phyloP scores from a whole-genome alignment of 2,329 filamentous ascomycete genomes.

The Botryotinia narcissicola region DNA sequence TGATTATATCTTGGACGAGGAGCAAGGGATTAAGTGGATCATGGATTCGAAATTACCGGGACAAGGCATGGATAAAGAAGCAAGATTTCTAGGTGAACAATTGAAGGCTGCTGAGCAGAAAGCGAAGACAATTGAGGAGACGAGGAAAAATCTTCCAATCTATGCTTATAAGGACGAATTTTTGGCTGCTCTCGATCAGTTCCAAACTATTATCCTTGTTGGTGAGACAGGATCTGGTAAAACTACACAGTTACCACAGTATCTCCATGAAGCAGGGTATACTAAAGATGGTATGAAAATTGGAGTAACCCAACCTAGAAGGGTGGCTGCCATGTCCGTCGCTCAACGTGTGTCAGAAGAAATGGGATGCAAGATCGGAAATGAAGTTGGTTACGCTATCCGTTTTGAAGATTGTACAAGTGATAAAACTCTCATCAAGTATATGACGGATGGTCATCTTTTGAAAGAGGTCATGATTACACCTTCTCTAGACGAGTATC shows the following conservation, averaged over 20 bases:
- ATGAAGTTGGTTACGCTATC: conserved; percentile 91
- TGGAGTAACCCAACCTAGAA: conserved; percentile 88
- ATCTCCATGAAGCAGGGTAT: conserved; percentile 86
- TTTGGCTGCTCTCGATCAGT: conserved; percentile 77
- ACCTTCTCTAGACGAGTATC: conserved; percentile 78
- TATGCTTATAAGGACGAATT: conserved; percentile 85
- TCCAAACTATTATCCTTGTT: conserved; percentile 87
- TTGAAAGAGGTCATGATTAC: conserved; percentile 87
- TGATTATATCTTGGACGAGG: conserved; percentile 88
- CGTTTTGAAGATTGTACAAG: conserved; percentile 91
- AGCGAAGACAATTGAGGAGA: conserved; percentile 85
- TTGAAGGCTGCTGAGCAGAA: conserved; percentile 87
- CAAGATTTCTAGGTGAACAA: conserved; percentile 74
- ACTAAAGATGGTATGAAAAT: conserved; percentile 82
- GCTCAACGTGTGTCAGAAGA: conserved; percentile 95
- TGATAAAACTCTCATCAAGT: conserved; percentile 89
- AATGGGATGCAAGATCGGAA: conserved; percentile 83
- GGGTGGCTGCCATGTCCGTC: conserved; percentile 96
- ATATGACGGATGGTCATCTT: conserved; percentile 97
- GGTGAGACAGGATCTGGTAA: conserved; percentile 95
- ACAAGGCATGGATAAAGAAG: conserved; percentile 71
- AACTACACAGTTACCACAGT: conserved; percentile 92
- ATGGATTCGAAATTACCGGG: conserved; percentile 71
- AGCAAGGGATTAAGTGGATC: conserved; percentile 82
- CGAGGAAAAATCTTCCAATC: conserved; percentile 84